Conservation (phyloP, 1,139 yeast genomes). For the Candida gigantensis region DNA sequence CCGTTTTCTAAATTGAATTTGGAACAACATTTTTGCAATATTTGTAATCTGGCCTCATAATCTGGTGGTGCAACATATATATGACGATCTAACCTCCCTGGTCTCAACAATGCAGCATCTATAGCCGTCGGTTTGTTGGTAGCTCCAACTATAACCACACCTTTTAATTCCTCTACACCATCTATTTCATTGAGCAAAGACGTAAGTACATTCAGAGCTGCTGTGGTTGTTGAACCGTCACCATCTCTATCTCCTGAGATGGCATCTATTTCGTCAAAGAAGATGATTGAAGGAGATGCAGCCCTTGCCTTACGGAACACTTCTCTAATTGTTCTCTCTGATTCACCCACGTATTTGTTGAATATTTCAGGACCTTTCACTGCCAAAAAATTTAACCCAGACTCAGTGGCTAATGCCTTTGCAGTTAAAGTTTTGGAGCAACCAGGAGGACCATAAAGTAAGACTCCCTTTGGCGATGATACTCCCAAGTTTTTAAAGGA, state of each 20-base stretch:
- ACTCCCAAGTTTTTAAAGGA: constrained; percentile 78
- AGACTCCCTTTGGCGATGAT: constrained; percentile 86
- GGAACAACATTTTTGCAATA: constrained; percentile 64
- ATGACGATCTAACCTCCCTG: constrained; percentile 91
- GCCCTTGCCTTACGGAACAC: constrained; percentile 89
- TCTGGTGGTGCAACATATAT: constrained; percentile 94
- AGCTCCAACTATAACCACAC: constrained; percentile 92
- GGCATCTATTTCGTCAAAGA: constrained; percentile 96
- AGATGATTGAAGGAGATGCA: constrained; percentile 89
- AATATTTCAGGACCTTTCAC: constrained; percentile 96
- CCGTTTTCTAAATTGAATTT: constrained; percentile 52
- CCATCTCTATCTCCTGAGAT: constrained; percentile 69
- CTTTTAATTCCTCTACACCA: constrained; percentile 92
- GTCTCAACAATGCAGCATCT: constrained; percentile 88
- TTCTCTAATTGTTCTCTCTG: constrained; percentile 86
- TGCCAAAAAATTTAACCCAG: constrained; percentile 88
- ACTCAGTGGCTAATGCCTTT: constrained; percentile 92
- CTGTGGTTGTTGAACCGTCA: constrained; percentile 64
- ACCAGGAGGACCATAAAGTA: constrained; percentile 95
- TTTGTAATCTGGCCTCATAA: constrained; percentile 71
- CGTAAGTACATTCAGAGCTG: constrained; percentile 83
- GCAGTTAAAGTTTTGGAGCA: constrained; percentile 94
- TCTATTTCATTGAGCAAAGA: constrained; percentile 91
- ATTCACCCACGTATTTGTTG: constrained; percentile 93
- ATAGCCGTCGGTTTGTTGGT: constrained; percentile 93